Base-by-base conservation (phyloP, 352 stramenopile species). In the Phytopythium kandeliae region DNA sequence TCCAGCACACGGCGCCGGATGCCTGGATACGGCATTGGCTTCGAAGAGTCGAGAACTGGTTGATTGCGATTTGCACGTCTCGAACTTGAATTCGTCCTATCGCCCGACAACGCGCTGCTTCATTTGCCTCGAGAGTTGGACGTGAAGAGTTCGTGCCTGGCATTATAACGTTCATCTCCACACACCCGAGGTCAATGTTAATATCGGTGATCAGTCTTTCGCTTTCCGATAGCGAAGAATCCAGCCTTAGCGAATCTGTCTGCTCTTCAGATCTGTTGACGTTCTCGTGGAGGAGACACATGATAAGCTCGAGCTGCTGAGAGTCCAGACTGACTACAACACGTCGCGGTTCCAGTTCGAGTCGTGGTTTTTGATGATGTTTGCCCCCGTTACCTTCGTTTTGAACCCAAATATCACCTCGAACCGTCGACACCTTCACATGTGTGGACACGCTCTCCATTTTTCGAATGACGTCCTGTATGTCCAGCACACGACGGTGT, bases 271-370 rank as follows among this genome's bases (percentile, higher is more conserved):
- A 40, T 11, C 56, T 57, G 16, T 52, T 60, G 52, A 88, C 74
- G 48, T 90, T 88, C 40, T 88, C 78, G 26, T 83, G 64, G 2
- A 78, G 35, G 35, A 90, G 63, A 22, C 79, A 81, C n/a, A 62
- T 60, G 10, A 88, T 45, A 15, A 90, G 60, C 49, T 88, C 72
- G 4, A 89, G 49, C 33, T 89, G 78, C 26, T 81, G 73, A 9
- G 74, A 67, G 54, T 89, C 80, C 2, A 86, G 44, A 6, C 17
- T 31, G 6, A 53, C 21, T 16, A 22, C n/a, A 15, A 53, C 31
- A 30, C 11, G 21, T 17, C 47, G 15, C 5, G 34, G 10, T 3
- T 35, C 24, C 22, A 53, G 17, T 21, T 44, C 33, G 11, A 53
- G 35, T 17, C 35, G 19, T 15, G 34, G 19, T 4, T 44, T 53